phyloP scores from a whole-genome alignment of 805 yeast species.

The Candida endomychidarum region DNA sequence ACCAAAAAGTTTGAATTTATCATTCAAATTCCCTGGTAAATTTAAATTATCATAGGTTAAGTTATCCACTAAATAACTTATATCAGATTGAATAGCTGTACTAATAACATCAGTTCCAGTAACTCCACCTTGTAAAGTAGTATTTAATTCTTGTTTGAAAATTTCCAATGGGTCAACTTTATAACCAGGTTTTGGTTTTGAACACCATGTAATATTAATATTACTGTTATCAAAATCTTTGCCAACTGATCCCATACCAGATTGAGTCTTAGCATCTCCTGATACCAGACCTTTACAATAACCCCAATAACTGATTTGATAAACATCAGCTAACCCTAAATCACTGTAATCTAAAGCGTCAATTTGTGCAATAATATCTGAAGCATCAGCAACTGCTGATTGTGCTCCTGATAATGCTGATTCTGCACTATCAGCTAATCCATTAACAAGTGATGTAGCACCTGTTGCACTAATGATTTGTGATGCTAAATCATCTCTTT shows the following conservation, averaged over 20 bases:
- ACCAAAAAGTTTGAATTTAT: slow-evolving; percentile 46
- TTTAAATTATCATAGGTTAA: slow-evolving; percentile 32
- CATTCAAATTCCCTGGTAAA: slow-evolving; percentile 55
- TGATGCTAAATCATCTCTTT: slow-evolving; percentile 16
- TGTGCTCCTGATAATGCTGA: no score
- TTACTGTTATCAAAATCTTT: slow-evolving; percentile 28
- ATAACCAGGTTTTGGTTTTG: slow-evolving; percentile 54
- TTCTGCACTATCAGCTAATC: background rate
- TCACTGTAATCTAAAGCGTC: slow-evolving; percentile 21
- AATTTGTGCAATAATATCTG: slow-evolving; percentile 15
- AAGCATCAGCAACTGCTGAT: slow-evolving; percentile 11
- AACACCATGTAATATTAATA: slow-evolving; percentile 49
- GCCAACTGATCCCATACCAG: slow-evolving; percentile 8
- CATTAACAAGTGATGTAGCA: slow-evolving; percentile 6
- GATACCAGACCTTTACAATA: slow-evolving; percentile 36
- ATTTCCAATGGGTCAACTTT: slow-evolving; percentile 51
- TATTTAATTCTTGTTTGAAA: slow-evolving; percentile 32
- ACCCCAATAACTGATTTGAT: slow-evolving; percentile 43
- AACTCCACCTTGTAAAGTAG: slow-evolving; percentile 22
- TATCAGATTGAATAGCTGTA: slow-evolving; percentile 22
- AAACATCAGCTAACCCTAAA: slow-evolving; percentile 42
- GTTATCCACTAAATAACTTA: slow-evolving; percentile 23
- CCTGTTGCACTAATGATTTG: slow-evolving; percentile 16
- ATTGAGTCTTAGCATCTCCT: slow-evolving; percentile 7
- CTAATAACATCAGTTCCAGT: slow-evolving; percentile 26